These are phyloP conservation scores for Magnaporthales sp. DNA, from an alignment of 2,329 filamentous ascomycete species.

Conservation along the genomic window DNA sequence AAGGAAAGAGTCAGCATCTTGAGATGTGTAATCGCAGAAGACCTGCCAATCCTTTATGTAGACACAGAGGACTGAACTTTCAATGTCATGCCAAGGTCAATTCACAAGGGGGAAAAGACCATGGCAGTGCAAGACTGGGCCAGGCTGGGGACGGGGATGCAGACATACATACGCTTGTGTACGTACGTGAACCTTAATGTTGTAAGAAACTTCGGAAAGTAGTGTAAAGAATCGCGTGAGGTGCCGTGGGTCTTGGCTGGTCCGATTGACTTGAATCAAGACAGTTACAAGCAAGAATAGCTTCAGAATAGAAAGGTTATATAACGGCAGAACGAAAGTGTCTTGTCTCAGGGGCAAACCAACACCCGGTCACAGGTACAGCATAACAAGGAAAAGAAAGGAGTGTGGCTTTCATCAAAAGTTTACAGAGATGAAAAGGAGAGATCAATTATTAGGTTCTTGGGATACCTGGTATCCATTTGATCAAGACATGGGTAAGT, in stretches of 20 bases:
- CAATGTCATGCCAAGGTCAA: too few species aligned
- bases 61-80: too few species aligned
- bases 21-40: not conserved
- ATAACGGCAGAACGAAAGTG: not conserved
- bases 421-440: not conserved
- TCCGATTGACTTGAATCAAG: not conserved
- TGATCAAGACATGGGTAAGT: not conserved
- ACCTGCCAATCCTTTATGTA: not conserved
- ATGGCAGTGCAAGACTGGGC: not conserved
- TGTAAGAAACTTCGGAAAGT: not conserved
- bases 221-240: not conserved
- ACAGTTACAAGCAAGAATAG: not conserved
- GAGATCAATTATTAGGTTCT: not conserved
- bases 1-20: not conserved
- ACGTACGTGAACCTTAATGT: not conserved
- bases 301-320: not conserved
- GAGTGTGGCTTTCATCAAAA: not conserved
- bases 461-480: not conserved
- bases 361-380: not conserved
- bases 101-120: not conserved
- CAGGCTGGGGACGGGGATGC: not conserved
- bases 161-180: not conserved
- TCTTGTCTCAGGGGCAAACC: not conserved
- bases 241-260: not conserved
- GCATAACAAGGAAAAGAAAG: not conserved